Evolutionary conservation across 768 basidiomycete genomes (phyloP).

Genomic region (Phaeotremella fagi): DNA sequence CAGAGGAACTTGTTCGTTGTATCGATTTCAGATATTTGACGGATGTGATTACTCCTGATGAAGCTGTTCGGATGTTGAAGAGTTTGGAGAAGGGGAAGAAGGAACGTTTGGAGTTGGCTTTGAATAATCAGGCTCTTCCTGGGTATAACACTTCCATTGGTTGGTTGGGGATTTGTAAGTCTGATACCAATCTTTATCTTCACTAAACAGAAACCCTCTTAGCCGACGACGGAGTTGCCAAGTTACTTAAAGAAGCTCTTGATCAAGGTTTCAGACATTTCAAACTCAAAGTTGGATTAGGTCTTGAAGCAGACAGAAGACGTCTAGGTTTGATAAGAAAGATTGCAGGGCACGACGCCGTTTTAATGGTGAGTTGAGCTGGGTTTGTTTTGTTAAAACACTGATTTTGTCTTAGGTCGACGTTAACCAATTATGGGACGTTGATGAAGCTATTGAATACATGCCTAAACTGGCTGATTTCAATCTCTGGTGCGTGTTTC

Average conservation of each 20-base stretch:
- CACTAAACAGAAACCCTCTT: too few species aligned
- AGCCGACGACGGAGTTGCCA: conserved; percentile 37
- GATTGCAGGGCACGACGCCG: conserved; percentile 84
- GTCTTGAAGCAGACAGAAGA: conserved; percentile 68
- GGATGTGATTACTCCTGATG: conserved; percentile 81
- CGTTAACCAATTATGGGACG: conserved; percentile 63
- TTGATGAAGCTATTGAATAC: conserved; percentile 69
- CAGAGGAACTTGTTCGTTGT: conserved; percentile 58
- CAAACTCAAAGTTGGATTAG: conserved; percentile 80
- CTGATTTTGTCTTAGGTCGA: too few species aligned
- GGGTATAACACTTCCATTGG: conserved; percentile 87
- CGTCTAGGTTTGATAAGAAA: conserved; percentile 80
- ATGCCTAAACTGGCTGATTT: conserved; percentile 59
- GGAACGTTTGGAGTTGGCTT: conserved; percentile 67
- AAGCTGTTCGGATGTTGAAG: conserved; percentile 73
- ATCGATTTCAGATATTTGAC: conserved; percentile 81
- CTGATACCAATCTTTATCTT: too few species aligned
- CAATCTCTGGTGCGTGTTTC: too few species aligned
- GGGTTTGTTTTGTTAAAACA: too few species aligned
- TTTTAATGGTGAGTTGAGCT: too few species aligned
- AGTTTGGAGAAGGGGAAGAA: conserved; percentile 66
- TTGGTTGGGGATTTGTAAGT: too few species aligned
- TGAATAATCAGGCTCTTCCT: conserved; percentile 60
- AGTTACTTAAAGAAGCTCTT: conserved; percentile 63
- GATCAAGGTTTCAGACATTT: conserved; percentile 87